A percentile compares a stretch with the other conserved stretches of the same genome.
These are phyloP conservation scores for Penicillium nordicum DNA, from an alignment of 2,329 filamentous ascomycete species.

Conservation along the genomic window DNA sequence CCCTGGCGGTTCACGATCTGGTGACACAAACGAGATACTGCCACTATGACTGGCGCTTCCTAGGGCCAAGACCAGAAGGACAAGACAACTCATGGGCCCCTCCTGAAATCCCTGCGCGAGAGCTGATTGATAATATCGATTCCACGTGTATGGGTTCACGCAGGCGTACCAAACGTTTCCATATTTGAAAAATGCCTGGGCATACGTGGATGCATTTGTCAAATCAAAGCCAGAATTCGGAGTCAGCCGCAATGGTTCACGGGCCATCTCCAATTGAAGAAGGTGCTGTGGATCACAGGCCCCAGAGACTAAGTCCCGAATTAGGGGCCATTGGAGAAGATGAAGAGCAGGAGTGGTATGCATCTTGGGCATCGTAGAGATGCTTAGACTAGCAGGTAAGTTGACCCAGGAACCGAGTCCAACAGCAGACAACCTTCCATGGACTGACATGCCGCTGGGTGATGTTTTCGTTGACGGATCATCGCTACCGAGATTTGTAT, in stretches of 20 bases:
- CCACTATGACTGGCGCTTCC: slow-evolving; percentile 72
- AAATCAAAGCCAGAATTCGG: slow-evolving; percentile 64
- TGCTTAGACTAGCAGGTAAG: slow-evolving; percentile 54
- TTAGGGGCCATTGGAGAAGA: slow-evolving; percentile 75
- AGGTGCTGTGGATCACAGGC: slow-evolving; percentile 79
- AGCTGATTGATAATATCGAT: slow-evolving; percentile 69
- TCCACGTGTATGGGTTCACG: slow-evolving; percentile 79
- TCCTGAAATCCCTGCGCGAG: slow-evolving; percentile 73
- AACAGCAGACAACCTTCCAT: slow-evolving; percentile 52
- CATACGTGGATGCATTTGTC: slow-evolving; percentile 70
- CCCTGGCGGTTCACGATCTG: slow-evolving; percentile 68
- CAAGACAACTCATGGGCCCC: slow-evolving; percentile 77
- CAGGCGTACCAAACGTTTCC: slow-evolving; percentile 85
- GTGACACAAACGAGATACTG: slow-evolving; percentile 69
- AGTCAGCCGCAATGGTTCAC: slow-evolving; percentile 65
- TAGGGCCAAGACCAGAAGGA: slow-evolving; percentile 71
- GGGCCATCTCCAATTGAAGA: slow-evolving; percentile 74
- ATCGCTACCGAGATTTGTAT: slow-evolving; percentile 59
- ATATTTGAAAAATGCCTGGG: slow-evolving; percentile 74
- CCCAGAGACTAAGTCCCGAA: slow-evolving; percentile 68
- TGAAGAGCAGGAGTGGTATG: slow-evolving; percentile 70
- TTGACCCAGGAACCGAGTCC: slow-evolving; percentile 71
- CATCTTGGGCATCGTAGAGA: slow-evolving; percentile 80
- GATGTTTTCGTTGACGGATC: slow-evolving; percentile 44
- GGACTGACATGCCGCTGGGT: slow-evolving; percentile 7